A percentile compares a stretch with the other conserved stretches of the same genome.
These are phyloP conservation scores for Corymbia calophylla DNA, from an alignment of 441 rosid species.

Conservation along the genomic window DNA sequence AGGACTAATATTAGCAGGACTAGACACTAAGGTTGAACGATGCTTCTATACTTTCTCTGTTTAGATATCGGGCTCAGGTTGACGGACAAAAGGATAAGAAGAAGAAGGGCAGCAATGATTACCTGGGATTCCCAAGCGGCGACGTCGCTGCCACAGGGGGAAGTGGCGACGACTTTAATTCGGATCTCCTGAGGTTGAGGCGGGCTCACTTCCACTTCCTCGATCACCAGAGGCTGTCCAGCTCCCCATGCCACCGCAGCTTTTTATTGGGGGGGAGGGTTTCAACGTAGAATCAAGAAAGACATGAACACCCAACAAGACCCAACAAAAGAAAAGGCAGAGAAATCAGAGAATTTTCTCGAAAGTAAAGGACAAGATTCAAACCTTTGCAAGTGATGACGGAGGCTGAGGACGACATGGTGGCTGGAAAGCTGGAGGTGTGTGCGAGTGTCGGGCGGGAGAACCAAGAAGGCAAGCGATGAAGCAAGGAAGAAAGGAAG, in stretches of 20 bases:
- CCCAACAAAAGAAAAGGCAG: not conserved
- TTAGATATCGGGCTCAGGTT: not conserved
- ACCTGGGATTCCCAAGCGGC: constrained; percentile 84
- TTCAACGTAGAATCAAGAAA: not conserved
- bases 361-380: not conserved
- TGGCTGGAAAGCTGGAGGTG: not conserved
- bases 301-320: not conserved
- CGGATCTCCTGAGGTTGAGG: constrained; percentile 75
- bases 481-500: not conserved
- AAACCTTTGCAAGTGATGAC: not conserved
- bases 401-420: not conserved
- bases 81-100: not conserved
- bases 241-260: constrained; percentile 96
- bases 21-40: not conserved
- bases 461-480: not conserved
- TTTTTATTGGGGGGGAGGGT: constrained; percentile 3
- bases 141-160: constrained; percentile 85
- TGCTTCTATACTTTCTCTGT: not conserved
- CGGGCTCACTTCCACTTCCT: constrained; percentile 77
- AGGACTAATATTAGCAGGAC: too few relatives aligned
- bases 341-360: not conserved
- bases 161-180: constrained; percentile 70
- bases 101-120: not conserved
- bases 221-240: constrained; percentile 69
- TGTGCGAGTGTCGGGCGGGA: not conserved